These are phyloP conservation scores for Lichtheimia hyalospora DNA, from an alignment of 371 early-diverging fungal species.

Conservation along the genomic window DNA sequence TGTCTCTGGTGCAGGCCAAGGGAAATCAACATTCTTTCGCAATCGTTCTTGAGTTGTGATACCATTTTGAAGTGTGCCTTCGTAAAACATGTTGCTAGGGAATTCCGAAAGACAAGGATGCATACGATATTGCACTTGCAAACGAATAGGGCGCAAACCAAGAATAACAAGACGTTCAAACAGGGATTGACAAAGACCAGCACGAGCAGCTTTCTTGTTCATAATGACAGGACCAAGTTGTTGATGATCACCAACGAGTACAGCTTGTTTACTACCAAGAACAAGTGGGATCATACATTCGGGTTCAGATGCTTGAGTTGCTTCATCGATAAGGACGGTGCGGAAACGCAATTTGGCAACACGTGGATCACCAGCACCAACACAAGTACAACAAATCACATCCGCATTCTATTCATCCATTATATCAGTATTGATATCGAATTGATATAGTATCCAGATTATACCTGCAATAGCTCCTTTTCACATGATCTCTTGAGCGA, in stretches of 20 bases:
- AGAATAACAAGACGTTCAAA: constrained; percentile 96
- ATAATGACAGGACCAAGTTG: constrained; percentile 98
- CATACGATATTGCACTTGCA: constrained; percentile 99
- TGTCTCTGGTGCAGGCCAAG: constrained; percentile 91
- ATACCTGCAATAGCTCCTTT: constrained; percentile 78
- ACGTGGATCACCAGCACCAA: constrained; percentile 97
- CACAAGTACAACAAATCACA: constrained; percentile 98
- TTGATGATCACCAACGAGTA: constrained; percentile 99
- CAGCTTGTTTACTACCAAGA: constrained; percentile 91
- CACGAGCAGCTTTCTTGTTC: constrained; percentile 94
- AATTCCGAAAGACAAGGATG: constrained; percentile 97
- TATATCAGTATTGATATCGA: neutral
- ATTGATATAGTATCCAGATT: neutral
- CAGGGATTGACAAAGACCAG: constrained; percentile 93
- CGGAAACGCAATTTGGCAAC: constrained; percentile 86
- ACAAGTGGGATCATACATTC: constrained; percentile 98
- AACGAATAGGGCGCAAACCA: constrained; percentile 90
- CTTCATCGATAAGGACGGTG: constrained; percentile 97
- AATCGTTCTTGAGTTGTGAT: constrained; percentile 90
- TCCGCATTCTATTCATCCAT: constrained; percentile 72
- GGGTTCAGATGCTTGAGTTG: constrained; percentile 98
- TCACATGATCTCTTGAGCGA: constrained; percentile 81
- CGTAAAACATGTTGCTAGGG: constrained; percentile 99
- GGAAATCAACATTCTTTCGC: constrained; percentile 87
- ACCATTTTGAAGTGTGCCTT: constrained; percentile 96